phyloP scores from a whole-genome alignment of 2,329 filamentous ascomycete genomes.

The Neofusicoccum cordaticola region DNA sequence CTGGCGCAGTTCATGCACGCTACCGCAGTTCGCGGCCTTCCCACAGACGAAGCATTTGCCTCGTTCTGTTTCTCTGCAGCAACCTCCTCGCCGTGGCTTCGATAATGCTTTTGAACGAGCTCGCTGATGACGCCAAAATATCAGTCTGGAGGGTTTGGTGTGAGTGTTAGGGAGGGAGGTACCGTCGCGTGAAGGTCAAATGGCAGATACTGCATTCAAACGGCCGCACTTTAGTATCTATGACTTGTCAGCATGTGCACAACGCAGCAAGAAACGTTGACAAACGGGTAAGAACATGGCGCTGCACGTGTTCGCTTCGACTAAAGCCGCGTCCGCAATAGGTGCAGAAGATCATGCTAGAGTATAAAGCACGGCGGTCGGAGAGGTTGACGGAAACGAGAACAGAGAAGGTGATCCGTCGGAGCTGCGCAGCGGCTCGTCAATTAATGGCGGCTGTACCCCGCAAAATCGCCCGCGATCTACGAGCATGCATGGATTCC shows the following conservation, averaged over 20 bases:
- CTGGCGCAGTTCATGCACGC: neutral
- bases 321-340: neutral
- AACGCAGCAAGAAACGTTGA: neutral
- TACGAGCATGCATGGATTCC: neutral
- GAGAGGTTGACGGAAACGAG: neutral
- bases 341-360: neutral
- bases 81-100: neutral
- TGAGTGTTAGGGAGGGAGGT: neutral
- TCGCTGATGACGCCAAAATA: neutral
- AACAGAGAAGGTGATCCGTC: neutral
- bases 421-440: neutral
- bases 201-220: neutral
- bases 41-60: neutral
- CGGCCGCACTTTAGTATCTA: neutral
- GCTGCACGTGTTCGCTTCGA: neutral
- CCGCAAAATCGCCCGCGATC: neutral
- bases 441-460: neutral
- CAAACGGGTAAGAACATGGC: neutral
- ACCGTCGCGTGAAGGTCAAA: neutral
- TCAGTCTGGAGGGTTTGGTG: neutral
- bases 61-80: neutral
- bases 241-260: neutral
- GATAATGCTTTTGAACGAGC: neutral
- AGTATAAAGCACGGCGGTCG: no score
- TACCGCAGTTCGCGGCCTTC: neutral